Base-by-base conservation (phyloP, 2,329 filamentous ascomycete genomes). In the Aspergillus nomiae region DNA sequence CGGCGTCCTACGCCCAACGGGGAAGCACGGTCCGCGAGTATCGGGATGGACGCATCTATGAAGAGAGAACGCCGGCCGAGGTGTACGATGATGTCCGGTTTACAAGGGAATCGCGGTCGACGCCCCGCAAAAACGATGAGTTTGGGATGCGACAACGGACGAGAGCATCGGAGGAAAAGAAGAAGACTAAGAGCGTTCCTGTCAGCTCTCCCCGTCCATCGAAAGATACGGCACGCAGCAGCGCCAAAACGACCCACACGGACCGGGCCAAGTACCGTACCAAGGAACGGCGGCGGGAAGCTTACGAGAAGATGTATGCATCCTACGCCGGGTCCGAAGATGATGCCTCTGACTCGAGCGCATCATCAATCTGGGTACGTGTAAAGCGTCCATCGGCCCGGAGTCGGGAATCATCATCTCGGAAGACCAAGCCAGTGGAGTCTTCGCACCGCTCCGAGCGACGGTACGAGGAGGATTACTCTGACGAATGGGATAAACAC, bases 41-140 rank as follows among this genome's bases (percentile, higher is more conserved):
- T 64, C 77, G 80, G 58, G 76, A 78, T 56, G 79, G 79, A 14
- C 76, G 73, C 12, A 69, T 78, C 45, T 82, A 82, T 63, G 81
- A 83, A 67, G 78, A 82, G 57, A 71, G 80, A 59, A 74, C 71
- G 32, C 81, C 80, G 2, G 72, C 76, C 48, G 73, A 74, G 38
- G 61, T 68, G 9, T 66, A 76, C 54, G 79, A 81, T 32, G 78
- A 80, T 7, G 74, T 71, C 57, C 69, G 67, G 14, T 78, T 73
- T 57, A 70, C 75, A 16, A 79, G 82, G 4, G 74, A 79, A 54
- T 73, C 74, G 16, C 73, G 76, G 48, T 63, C 76, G 2, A 75
- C 71, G 51, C 73, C 77, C 38, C 76, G 76, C 57, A 82, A 82
- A 62, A 70, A 77, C 56, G 72, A 78, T 24, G 77, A 80, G 8